Percentiles rank a stretch among this genome's conserved stretches.
Conservation (phyloP, 495 filamentous ascomycete species). For the Massariosphaeria phaeospora region DNA sequence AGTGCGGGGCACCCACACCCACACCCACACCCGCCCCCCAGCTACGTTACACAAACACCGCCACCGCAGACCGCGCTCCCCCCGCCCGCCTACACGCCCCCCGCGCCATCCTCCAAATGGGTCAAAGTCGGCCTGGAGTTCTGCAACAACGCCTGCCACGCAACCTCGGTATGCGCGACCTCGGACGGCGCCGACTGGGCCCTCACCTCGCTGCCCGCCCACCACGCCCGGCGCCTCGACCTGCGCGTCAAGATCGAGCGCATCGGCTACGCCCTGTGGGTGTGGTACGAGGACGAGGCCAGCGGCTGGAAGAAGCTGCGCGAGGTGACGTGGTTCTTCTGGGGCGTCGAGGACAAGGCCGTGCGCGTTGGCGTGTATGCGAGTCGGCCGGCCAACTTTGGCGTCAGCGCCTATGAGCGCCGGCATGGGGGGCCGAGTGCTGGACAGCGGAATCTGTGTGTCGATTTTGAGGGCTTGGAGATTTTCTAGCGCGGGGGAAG, state of each 20-base stretch:
- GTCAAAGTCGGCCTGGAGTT: slow-evolving; percentile 58
- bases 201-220: slow-evolving; percentile 47
- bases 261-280: slow-evolving; percentile 53
- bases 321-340: slow-evolving; percentile 59
- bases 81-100: slow-evolving; percentile 34
- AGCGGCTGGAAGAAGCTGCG: slow-evolving; percentile 55
- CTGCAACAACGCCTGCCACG: slow-evolving; percentile 49
- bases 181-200: slow-evolving; percentile 56
- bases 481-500: too few species aligned
- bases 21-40: neutral
- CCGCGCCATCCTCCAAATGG: slow-evolving; percentile 48
- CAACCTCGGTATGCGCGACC: slow-evolving; percentile 53
- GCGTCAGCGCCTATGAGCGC: slow-evolving; percentile 44
- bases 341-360: slow-evolving; percentile 56
- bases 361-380: slow-evolving; percentile 56
- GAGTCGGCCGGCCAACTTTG: slow-evolving; percentile 48
- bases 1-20: neutral
- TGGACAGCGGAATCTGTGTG: slow-evolving; percentile 45
- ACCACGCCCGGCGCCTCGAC: slow-evolving; percentile 32
- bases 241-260: slow-evolving; percentile 57
- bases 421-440: slow-evolving; percentile 44
- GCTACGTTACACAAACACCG: slow-evolving; percentile 16
- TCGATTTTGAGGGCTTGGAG: slow-evolving; percentile 56
- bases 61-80: slow-evolving; percentile 12
- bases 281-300: slow-evolving; percentile 52